phyloP scores from a whole-genome alignment of 2,329 filamentous ascomycete genomes.

The Colletotrichum graminicola region DNA sequence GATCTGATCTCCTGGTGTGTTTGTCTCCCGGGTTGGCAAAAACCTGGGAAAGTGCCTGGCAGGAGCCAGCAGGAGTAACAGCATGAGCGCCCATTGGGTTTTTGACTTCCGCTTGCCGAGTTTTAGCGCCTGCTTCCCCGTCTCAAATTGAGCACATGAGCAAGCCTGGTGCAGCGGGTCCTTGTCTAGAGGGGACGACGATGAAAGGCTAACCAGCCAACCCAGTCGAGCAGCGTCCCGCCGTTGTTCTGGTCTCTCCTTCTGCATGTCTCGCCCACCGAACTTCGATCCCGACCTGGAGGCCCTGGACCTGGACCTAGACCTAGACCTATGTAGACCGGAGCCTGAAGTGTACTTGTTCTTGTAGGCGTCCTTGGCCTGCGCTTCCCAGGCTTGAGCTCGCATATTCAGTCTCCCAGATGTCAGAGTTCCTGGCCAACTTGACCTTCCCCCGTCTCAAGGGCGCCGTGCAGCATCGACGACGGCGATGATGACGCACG shows the following conservation, averaged over 20 bases:
- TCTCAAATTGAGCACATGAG: slow-evolving; percentile 63
- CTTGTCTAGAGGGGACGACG: slow-evolving; percentile 40
- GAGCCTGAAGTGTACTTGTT: neutral
- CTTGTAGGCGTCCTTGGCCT: slow-evolving; percentile 1
- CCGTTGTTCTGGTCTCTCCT: slow-evolving; percentile 7
- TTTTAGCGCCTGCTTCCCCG: slow-evolving; percentile 55
- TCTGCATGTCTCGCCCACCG: slow-evolving; percentile 10
- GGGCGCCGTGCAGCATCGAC: neutral
- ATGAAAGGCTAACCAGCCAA: slow-evolving; percentile 39
- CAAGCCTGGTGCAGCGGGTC: slow-evolving; percentile 57
- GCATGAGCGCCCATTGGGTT: slow-evolving; percentile 31
- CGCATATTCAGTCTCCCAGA: neutral
- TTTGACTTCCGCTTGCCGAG: slow-evolving; percentile 54
- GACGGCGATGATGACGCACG: neutral
- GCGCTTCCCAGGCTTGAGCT: neutral
- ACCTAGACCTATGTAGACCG: neutral
- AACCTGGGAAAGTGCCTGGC: slow-evolving; percentile 13
- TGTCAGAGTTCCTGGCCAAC: neutral
- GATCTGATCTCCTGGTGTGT: slow-evolving; percentile 4
- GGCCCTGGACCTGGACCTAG: slow-evolving; percentile 4
- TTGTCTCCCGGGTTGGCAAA: neutral
- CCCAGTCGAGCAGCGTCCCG: slow-evolving; percentile 24
- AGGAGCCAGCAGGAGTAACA: slow-evolving; percentile 13
- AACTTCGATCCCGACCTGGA: neutral
- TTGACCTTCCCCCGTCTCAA: neutral